Conservation (phyloP, 768 basidiomycete genomes). For the Phlebiopsis gigantea region DNA sequence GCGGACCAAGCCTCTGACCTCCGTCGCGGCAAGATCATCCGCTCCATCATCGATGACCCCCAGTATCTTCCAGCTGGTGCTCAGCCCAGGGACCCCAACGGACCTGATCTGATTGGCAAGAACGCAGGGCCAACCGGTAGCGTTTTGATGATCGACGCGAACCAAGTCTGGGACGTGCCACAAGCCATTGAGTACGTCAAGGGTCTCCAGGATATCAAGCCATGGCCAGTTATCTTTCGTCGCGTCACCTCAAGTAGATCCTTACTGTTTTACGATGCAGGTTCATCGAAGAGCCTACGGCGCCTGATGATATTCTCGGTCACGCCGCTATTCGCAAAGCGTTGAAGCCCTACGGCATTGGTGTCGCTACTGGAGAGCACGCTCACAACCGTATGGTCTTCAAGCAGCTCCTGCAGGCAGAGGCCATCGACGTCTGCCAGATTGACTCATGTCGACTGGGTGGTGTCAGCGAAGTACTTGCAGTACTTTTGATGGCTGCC, state of each 20-base stretch:
- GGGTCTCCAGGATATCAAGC: conserved; percentile 71
- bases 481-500: conserved; percentile 84
- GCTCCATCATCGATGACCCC: conserved; percentile 93
- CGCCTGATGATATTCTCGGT: conserved; percentile 86
- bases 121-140: conserved; percentile 93
- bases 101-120: conserved; percentile 70
- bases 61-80: conserved; percentile 63
- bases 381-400: conserved; percentile 94
- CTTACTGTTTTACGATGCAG: conserved; percentile 29
- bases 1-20: conserved; percentile 76
- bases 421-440: conserved; percentile 93
- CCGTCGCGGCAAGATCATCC: conserved; percentile 82
- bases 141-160: conserved; percentile 96
- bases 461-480: conserved; percentile 91
- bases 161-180: conserved; percentile 94
- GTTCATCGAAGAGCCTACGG: conserved; percentile 95
- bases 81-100: conserved; percentile 52
- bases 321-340: conserved; percentile 77
- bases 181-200: conserved; percentile 91
- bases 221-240: conserved; percentile 54
- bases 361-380: conserved; percentile 92
- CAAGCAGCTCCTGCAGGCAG: conserved; percentile 87
- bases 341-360: conserved; percentile 74
- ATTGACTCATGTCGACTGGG: conserved; percentile 93
- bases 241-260: background rate